A percentile compares a stretch with the other conserved stretches of the same genome.
phyloP scores from a whole-genome alignment of 176 grass and related monocot species.

The Olyra latifolia region DNA sequence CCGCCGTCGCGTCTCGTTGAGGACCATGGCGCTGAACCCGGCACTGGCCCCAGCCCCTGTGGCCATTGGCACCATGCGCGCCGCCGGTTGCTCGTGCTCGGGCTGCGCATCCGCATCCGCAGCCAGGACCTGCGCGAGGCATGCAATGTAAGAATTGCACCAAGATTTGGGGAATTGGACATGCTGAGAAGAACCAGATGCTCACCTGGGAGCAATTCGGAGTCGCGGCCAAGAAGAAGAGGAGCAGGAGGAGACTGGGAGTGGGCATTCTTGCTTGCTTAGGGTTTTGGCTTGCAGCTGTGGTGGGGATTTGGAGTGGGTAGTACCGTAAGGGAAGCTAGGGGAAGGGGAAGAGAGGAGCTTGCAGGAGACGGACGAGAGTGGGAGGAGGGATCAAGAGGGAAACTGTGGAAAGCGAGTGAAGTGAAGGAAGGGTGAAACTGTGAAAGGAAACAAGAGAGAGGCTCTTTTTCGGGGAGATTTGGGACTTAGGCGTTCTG shows the following conservation, averaged over 20 bases:
- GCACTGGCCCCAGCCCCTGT: neutral
- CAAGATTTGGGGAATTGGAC: neutral
- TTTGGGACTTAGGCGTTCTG: too few species aligned
- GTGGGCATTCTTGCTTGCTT: slow-evolving; percentile 1
- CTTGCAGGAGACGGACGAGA: neutral
- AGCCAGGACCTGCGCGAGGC: neutral
- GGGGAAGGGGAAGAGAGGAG: neutral
- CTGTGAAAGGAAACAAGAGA: too few species aligned
- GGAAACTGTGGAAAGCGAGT: slow-evolving; percentile 8
- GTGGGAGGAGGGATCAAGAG: neutral
- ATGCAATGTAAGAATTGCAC: neutral
- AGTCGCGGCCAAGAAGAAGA: slow-evolving; percentile 38
- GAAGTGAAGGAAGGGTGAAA: slow-evolving; percentile 26
- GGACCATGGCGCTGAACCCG: slow-evolving; percentile 46
- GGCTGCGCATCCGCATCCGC: neutral
- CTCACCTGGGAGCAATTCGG: slow-evolving; percentile 29
- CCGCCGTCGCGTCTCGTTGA: slow-evolving; percentile 68
- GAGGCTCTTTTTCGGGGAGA: neutral
- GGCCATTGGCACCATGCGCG: slow-evolving; percentile 44
- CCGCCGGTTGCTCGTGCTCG: neutral
- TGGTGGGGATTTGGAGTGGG: too few species aligned
- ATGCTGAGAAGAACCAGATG: neutral
- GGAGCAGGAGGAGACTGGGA: slow-evolving; percentile 31
- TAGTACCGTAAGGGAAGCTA: too few species aligned
- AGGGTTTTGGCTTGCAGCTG: slow-evolving; percentile 12